Evolutionary conservation across 2,329 filamentous ascomycete genomes (phyloP).

Genomic region (Triangularia verruculosa): DNA sequence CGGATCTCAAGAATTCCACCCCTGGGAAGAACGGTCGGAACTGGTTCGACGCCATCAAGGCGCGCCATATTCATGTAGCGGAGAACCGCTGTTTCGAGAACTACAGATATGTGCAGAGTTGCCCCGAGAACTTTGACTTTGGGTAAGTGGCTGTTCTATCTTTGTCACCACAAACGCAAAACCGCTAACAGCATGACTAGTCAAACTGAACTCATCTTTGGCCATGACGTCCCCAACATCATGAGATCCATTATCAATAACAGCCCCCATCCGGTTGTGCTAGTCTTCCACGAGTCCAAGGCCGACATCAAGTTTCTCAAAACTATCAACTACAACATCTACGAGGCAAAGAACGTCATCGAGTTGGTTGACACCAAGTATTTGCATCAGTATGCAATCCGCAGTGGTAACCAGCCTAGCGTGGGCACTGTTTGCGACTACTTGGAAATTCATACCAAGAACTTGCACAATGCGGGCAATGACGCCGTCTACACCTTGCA

Average conservation of each 20-base stretch:
- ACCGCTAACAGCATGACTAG: slow-evolving; percentile 8
- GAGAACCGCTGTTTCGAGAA: slow-evolving; percentile 70
- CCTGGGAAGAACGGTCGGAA: slow-evolving; percentile 61
- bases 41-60: slow-evolving; percentile 67
- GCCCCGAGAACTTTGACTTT: slow-evolving; percentile 72
- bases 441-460: slow-evolving; percentile 59
- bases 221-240: background rate
- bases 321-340: slow-evolving; percentile 60
- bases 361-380: slow-evolving; percentile 70
- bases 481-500: slow-evolving; percentile 79
- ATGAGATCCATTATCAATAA: slow-evolving; percentile 22
- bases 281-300: slow-evolving; percentile 74
- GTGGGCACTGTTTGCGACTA: slow-evolving; percentile 61
- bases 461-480: slow-evolving; percentile 86
- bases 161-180: background rate
- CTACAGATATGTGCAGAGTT: slow-evolving; percentile 64
- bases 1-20: slow-evolving; percentile 47
- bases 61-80: slow-evolving; percentile 71
- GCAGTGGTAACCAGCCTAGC: slow-evolving; percentile 50
- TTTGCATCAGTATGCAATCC: slow-evolving; percentile 64
- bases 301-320: slow-evolving; percentile 68
- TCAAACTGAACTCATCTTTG: slow-evolving; percentile 21
- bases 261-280: slow-evolving; percentile 51
- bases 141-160: slow-evolving; percentile 48
- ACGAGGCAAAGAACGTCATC: slow-evolving; percentile 51